A percentile compares a stretch with the other conserved stretches of the same genome.
phyloP scores from a whole-genome alignment of 2,329 filamentous ascomycete species.

The Nakataea oryzae region DNA sequence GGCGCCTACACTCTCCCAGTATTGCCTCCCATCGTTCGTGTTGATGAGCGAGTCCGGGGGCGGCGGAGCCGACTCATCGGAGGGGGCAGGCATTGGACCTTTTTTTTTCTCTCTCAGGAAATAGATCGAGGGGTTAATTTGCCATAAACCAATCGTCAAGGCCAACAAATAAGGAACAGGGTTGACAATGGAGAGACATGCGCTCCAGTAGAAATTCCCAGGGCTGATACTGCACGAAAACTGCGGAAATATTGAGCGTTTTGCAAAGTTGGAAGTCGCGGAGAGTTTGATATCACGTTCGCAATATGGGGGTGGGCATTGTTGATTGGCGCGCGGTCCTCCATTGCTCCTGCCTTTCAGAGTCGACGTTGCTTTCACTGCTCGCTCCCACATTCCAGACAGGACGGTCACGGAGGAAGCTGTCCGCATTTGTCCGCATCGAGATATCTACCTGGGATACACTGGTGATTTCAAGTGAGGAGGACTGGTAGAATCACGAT shows the following conservation, averaged over 20 bases:
- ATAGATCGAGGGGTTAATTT: neutral
- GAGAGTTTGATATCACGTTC: neutral
- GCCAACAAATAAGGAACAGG: neutral
- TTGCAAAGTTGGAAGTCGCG: neutral
- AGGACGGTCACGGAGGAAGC: too few species aligned
- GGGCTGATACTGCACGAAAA: neutral
- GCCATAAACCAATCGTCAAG: too few species aligned
- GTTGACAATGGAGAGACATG: neutral
- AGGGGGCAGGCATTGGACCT: neutral
- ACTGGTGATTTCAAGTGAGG: too few species aligned
- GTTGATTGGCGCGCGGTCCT: neutral
- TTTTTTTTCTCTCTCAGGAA: neutral
- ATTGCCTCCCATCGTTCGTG: conserved; percentile 25
- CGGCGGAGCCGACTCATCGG: neutral
- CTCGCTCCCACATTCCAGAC: too few species aligned
- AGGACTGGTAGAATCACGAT: too few species aligned
- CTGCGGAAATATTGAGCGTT: neutral
- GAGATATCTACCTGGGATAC: too few species aligned
- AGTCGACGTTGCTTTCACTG: neutral
- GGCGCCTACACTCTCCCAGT: conserved; percentile 35
- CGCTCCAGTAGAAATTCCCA: neutral
- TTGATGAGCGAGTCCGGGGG: conserved; percentile 23
- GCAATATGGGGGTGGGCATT: neutral
- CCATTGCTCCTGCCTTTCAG: neutral
- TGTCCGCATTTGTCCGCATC: too few species aligned